phyloP scores from a whole-genome alignment of 2,329 filamentous ascomycete species.

The Lasiodiplodia hormozganensis region DNA sequence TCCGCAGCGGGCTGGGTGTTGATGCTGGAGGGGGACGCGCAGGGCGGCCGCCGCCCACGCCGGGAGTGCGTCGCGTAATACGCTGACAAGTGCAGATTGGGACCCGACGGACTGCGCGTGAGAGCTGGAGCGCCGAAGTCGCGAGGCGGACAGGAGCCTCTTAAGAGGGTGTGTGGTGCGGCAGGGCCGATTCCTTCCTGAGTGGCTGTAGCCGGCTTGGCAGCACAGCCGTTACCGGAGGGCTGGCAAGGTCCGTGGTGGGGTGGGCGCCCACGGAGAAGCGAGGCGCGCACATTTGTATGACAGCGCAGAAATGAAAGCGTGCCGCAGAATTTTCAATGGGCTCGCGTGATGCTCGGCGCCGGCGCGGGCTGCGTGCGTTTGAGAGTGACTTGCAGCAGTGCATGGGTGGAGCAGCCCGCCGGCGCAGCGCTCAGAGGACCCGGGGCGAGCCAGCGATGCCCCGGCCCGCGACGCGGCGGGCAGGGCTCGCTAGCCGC shows the following conservation, averaged over 20 bases:
- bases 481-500: background rate
- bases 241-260: constrained; percentile 17
- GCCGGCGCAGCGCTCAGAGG: constrained; percentile 1
- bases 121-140: constrained; percentile 24
- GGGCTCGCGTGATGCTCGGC: constrained; percentile 26
- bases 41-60: constrained; percentile 17
- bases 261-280: constrained; percentile 20
- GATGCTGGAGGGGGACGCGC: constrained; percentile 13
- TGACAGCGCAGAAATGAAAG: constrained; percentile 24
- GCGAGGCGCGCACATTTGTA: constrained; percentile 22
- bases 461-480: no score
- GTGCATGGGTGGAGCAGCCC: constrained; percentile 7
- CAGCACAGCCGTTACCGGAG: constrained; percentile 26
- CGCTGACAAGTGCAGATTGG: constrained; percentile 45
- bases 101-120: constrained; percentile 54
- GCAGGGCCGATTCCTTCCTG: constrained; percentile 4
- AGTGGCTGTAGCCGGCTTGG: constrained; percentile 13
- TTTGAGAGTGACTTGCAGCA: constrained; percentile 5
- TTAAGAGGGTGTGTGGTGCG: background rate
- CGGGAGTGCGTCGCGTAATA: constrained; percentile 18
- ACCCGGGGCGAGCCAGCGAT: background rate
- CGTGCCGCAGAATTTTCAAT: constrained; percentile 24
- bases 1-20: constrained; percentile 22
- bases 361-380: constrained; percentile 9
- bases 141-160: background rate